Evolutionary conservation across 2,329 filamentous ascomycete genomes (phyloP), one percentile per base, ranked within the genome.

Genomic region (Dactylellina sp.): DNA sequence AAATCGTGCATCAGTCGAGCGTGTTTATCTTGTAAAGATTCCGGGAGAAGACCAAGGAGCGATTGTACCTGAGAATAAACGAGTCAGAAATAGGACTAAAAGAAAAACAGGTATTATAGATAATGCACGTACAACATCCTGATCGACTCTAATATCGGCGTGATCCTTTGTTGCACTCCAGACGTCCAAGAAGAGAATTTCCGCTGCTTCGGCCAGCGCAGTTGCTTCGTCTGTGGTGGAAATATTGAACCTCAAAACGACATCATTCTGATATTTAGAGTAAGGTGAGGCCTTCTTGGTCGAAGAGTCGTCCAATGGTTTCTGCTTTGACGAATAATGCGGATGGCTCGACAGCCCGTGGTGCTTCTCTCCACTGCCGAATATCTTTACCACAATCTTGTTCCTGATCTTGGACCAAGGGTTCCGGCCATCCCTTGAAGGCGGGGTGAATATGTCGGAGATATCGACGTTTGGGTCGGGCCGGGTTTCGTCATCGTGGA

Each of bases 171-270:
- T 91, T 77, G 91, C 92, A 20, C 91, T 89, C 95, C 95, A 99
- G 1, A 98, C 87, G 79, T 99, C 95, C 44, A 98, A 84, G 78
- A 95, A 90, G 22, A 97, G 85, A 16, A 88, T 87, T 74, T 90
- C 86, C 0, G 89, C 85, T 1, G 92, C 92, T 65, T 90, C 86
- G n/a, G 89, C 86, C 64, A 97, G 83, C 0, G 89, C 89, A 35
- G 83, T 81, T 70, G 91, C 89, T 79, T 96, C 91, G 18, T 88
- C 85, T 1, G 84, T 81, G 24, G 86, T 88, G 75, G 86, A 89
- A 63, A 97, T 83, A 79, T 90, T 92, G 85, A 98, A 97, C 40
- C 95, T 89, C 75, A 98, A 83, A 14, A 99, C 92, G n/a, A 97
- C 85, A 81, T 97, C 89, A 75, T 90, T 87, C 75, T 88, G 87